These are phyloP conservation scores for Hypoxylon trugodes DNA, from an alignment of 495 filamentous ascomycete species.

Conservation along the genomic window DNA sequence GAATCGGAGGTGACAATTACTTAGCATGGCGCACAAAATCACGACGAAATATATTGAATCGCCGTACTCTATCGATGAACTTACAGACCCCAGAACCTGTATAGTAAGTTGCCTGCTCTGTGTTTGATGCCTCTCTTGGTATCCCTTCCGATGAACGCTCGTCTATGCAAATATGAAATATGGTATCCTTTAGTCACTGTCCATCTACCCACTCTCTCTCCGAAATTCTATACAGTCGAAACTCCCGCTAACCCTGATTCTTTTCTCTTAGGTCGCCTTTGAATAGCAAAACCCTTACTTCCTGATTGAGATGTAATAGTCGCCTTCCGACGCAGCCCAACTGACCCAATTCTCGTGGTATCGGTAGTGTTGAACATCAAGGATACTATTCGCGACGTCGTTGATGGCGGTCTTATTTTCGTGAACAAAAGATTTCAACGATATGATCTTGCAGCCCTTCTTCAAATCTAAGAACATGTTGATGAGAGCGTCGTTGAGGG, in stretches of 20 bases:
- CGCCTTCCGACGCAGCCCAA: constrained; percentile 86
- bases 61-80: constrained; percentile 35
- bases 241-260: constrained; percentile 16
- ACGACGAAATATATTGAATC: constrained; percentile 23
- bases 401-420: constrained; percentile 74
- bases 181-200: constrained; percentile 36
- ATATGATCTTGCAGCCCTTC: constrained; percentile 87
- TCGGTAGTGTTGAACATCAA: constrained; percentile 75
- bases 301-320: constrained; percentile 88
- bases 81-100: constrained; percentile 18
- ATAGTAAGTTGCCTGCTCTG: constrained; percentile 24
- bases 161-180: constrained; percentile 40
- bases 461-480: constrained; percentile 95
- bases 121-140: constrained; percentile 14
- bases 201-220: constrained; percentile 11
- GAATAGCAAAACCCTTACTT: constrained; percentile 55
- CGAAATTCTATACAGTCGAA: constrained; percentile 24
- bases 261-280: not conserved
- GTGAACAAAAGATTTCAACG: constrained; percentile 81
- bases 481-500: constrained; percentile 84
- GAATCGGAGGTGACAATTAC: constrained; percentile 22
- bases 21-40: not conserved
- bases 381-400: constrained; percentile 76
- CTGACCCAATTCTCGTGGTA: constrained; percentile 88
- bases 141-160: constrained; percentile 31